Evolutionary conservation across 148 eudicot genomes (phyloP), one percentile per base, ranked within the genome.

Genomic region (Nepenthes mirabilis): DNA sequence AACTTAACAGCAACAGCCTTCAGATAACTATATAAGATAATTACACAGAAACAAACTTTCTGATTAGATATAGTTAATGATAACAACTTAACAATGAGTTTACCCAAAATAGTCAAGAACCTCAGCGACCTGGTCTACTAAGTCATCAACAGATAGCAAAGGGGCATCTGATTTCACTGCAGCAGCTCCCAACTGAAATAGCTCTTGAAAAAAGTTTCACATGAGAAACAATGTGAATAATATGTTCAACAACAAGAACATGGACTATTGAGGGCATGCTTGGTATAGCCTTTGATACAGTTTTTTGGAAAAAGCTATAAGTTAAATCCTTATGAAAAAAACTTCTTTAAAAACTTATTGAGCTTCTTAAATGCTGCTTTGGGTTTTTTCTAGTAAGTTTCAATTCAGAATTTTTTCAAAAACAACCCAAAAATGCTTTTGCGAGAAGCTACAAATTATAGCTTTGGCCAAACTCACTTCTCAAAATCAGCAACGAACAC

Each of bases 91-190:
- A 35, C 37, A 48, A 33, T 40, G 52, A 14, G 59, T 69, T 75
- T 85, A 91, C 98, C 95, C 81, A 59, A 88, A 91, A 71, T 79
- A 85, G 76, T 88, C 80, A 59, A 91, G 96, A 72, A 91, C 80
- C 63, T 83, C 98, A 63, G 71, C 76, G 72, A 91, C 80, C 83
- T 91, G 98, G 61, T 91, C 96, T 45, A 96, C 96, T 65, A 91
- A 77, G 75, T 91, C 95, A 66, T 85, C 96, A 59, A 79, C 93
- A 33, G 86, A 79, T 48, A 75, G 81, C 47, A 65, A 60, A 4
- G 86, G 79, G 14, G 79, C 82, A 70, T 82, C 81, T 48, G 80
- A 57, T 14, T 65, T 77, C 43, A 73, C 66, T 43, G 76, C 66
- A 70, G 75, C 86, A 33, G 96, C 96, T 80, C 90, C 98, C 68